Evolutionary conservation across 192 early-diverging fungal species (phyloP).

Genomic region (Podila horticola): DNA sequence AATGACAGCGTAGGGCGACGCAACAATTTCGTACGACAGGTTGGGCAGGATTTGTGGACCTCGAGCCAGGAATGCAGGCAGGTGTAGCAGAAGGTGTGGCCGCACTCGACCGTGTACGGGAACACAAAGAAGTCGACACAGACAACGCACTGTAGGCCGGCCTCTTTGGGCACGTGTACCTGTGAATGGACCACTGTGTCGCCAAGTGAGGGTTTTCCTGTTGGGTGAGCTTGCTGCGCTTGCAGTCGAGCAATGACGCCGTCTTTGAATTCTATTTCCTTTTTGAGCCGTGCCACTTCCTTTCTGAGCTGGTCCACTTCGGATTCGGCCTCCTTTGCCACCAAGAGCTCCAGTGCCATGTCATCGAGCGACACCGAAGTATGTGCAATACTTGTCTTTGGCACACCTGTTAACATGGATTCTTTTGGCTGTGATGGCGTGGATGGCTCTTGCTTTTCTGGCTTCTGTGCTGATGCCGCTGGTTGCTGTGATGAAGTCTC

Average conservation of each 20-base stretch:
- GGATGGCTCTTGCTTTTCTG: too few species aligned
- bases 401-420: not conserved
- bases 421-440: not conserved
- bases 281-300: slow-evolving; percentile 29
- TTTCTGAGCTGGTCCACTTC: slow-evolving; percentile 35
- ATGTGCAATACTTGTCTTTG: not conserved
- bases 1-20: slow-evolving; percentile 42
- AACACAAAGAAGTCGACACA: slow-evolving; percentile 51
- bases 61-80: slow-evolving; percentile 49
- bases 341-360: slow-evolving; percentile 27
- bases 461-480: too few species aligned
- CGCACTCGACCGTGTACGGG: slow-evolving; percentile 51
- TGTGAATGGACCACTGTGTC: slow-evolving; percentile 5
- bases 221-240: not conserved
- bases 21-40: slow-evolving; percentile 48
- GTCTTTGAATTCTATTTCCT: slow-evolving; percentile 47
- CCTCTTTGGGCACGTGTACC: not conserved
- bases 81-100: slow-evolving; percentile 53
- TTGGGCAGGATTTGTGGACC: slow-evolving; percentile 51
- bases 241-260: slow-evolving; percentile 36
- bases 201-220: not conserved
- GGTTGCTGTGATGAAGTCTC: too few species aligned
- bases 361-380: slow-evolving; percentile 6
- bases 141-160: slow-evolving; percentile 42
- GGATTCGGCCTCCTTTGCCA: slow-evolving; percentile 32